A percentile compares a stretch with the other conserved stretches of the same genome.
Conservation (phyloP, 2,329 filamentous ascomycete genomes). For the Tothia fuscella region DNA sequence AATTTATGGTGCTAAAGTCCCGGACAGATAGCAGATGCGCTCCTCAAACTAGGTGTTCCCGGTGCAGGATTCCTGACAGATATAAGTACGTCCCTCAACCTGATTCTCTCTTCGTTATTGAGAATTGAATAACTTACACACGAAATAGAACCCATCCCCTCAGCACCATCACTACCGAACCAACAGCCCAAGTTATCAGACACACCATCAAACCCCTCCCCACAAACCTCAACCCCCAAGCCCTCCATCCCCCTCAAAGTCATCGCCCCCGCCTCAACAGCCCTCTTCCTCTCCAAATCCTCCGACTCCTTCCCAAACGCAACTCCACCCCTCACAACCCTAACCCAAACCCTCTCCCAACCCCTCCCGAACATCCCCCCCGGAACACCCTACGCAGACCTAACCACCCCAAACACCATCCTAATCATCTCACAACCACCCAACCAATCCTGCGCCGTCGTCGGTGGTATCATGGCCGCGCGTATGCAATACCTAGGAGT, state of each 20-base stretch:
- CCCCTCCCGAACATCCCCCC: slow-evolving; percentile 40
- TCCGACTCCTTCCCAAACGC: slow-evolving; percentile 24
- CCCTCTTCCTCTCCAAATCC: slow-evolving; percentile 49
- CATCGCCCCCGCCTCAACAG: slow-evolving; percentile 47
- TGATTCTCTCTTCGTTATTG: slow-evolving; percentile 3
- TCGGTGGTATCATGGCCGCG: slow-evolving; percentile 66
- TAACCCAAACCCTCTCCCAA: slow-evolving; percentile 9
- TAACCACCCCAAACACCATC: slow-evolving; percentile 46
- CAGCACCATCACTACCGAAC: slow-evolving; percentile 8
- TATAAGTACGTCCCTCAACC: slow-evolving; percentile 37
- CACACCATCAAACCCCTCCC: background rate
- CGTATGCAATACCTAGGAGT: slow-evolving; percentile 53
- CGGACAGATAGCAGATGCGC: slow-evolving; percentile 54
- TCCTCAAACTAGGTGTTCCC: slow-evolving; percentile 56
- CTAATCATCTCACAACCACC: slow-evolving; percentile 55
- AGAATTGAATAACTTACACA: slow-evolving; percentile 20
- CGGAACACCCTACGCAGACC: slow-evolving; percentile 57
- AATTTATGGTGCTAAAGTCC: background rate
- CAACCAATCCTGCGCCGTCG: slow-evolving; percentile 55
- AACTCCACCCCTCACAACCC: slow-evolving; percentile 6
- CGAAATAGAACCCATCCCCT: slow-evolving; percentile 19
- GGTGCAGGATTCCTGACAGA: slow-evolving; percentile 57
- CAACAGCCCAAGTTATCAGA: slow-evolving; percentile 1
- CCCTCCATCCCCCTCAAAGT: slow-evolving; percentile 17
- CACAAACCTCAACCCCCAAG: slow-evolving; percentile 15